Percentiles rank a stretch among this genome's conserved stretches.
Evolutionary conservation across 371 early-diverging fungal species (phyloP).

Genomic region (Actinomortierella ambigua): DNA sequence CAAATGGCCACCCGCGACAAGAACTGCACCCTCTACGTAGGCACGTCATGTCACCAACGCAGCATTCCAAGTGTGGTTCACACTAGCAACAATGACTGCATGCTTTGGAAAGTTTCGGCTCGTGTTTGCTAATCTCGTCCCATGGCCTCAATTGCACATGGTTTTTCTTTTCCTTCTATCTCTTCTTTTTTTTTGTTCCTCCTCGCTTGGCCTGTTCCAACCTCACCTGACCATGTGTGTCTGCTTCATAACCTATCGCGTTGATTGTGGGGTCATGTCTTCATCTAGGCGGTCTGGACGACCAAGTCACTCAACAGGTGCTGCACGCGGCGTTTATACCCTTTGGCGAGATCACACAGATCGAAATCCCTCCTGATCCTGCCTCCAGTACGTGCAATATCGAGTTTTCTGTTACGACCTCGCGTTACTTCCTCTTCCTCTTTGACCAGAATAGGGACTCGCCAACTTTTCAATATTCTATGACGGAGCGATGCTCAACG

Average conservation of each 20-base stretch:
- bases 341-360: slow-evolving; percentile 93
- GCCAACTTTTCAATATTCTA: no score
- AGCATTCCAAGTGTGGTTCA: no score
- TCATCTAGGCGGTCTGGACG: slow-evolving; percentile 79
- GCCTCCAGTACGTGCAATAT: slow-evolving; percentile 56
- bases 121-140: no score
- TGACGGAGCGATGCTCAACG: no score
- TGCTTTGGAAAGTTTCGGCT: no score
- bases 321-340: slow-evolving; percentile 93
- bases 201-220: no score
- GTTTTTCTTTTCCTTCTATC: no score
- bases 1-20: slow-evolving; percentile 44
- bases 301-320: slow-evolving; percentile 75
- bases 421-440: no score
- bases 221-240: background rate
- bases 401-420: background rate
- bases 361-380: slow-evolving; percentile 85
- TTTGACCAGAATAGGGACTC: no score
- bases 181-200: no score
- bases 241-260: background rate
- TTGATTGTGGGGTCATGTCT: background rate
- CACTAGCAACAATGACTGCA: no score
- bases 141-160: no score
- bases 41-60: slow-evolving; percentile 25
- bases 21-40: slow-evolving; percentile 62